Evolutionary conservation across 192 early-diverging fungal species (phyloP), one percentile per base, ranked within the genome.

Genomic region (Lobosporangium transversale): DNA sequence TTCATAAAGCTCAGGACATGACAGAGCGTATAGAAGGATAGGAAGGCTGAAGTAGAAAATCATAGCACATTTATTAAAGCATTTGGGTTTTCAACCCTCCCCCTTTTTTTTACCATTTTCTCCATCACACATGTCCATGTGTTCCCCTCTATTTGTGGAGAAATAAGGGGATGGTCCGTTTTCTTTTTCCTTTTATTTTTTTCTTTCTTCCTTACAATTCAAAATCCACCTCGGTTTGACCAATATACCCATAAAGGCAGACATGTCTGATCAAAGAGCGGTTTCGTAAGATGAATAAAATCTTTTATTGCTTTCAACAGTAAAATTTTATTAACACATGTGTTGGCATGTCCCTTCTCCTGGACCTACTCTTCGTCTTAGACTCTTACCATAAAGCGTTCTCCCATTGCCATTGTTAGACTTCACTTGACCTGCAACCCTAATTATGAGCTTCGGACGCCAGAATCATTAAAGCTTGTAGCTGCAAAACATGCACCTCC

Each of bases 1-100:
- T 92, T 55, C 86, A 85, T 66, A 63, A 68, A 31, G 45, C 68
- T 26, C 70, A 81, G 58, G 80, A 84, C 15, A 52, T 80, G 67
- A 27, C 45, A 44, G 66, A 27, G 20, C 73, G 55, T 2, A 65
- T 42, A 11, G 60, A 61, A 23, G 63, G 59, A 68, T 78, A 68
- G 24, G 42, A n/a, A n/a, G n/a, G n/a, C n/a, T n/a, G n/a, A n/a
- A n/a, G n/a, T n/a, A n/a, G n/a, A n/a, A n/a, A n/a, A n/a, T n/a
- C n/a, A n/a, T n/a, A n/a, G n/a, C n/a, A n/a, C n/a, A n/a, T n/a
- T n/a, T n/a, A n/a, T 42, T 42, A 42, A 42, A 50, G 23, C 48
- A 26, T 50, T 50, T 50, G 23, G 48, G 31, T 50, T 33, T 49
- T 26, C 10, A 4, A 62, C n/a, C n/a, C n/a, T n/a, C n/a, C n/a